phyloP scores from a whole-genome alignment of 2,329 filamentous ascomycete species.

The Nakataea oryzae region DNA sequence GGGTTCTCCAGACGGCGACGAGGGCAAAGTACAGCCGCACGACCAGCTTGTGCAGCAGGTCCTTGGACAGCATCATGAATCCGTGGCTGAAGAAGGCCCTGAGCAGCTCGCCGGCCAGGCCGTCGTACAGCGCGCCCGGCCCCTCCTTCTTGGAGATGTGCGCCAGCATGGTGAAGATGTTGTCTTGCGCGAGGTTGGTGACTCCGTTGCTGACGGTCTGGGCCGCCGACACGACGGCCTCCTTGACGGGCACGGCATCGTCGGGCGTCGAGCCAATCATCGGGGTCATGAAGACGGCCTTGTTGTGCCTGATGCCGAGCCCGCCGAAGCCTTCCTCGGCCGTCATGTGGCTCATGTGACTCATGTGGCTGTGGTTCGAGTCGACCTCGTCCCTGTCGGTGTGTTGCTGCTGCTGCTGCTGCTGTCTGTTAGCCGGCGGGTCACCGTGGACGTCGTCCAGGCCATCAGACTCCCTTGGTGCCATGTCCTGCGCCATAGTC shows the following conservation, averaged over 20 bases:
- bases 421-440: background rate
- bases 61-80: conserved; percentile 79
- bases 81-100: conserved; percentile 83
- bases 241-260: conserved; percentile 4
- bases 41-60: conserved; percentile 61
- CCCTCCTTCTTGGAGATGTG: conserved; percentile 55
- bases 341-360: background rate
- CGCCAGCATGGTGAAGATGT: conserved; percentile 54
- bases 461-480: conserved; percentile 7
- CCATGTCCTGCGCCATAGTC: background rate
- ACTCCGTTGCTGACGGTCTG: conserved; percentile 13
- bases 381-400: background rate
- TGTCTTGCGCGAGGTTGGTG: conserved; percentile 24
- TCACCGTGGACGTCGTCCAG: conserved; percentile 7
- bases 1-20: conserved; percentile 23
- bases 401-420: too few relatives aligned
- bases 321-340: background rate
- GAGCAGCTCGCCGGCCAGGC: conserved; percentile 63
- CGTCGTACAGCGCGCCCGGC: conserved; percentile 59
- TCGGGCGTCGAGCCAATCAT: background rate
- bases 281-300: too few relatives aligned
- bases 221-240: conserved; percentile 18
- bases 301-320: background rate
- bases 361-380: background rate
- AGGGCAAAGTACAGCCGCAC: conserved; percentile 62